Percentiles rank a stretch among this genome's conserved stretches.
These are phyloP conservation scores for Geoglossum glabrum DNA, from an alignment of 495 filamentous ascomycete genomes.

Conservation along the genomic window DNA sequence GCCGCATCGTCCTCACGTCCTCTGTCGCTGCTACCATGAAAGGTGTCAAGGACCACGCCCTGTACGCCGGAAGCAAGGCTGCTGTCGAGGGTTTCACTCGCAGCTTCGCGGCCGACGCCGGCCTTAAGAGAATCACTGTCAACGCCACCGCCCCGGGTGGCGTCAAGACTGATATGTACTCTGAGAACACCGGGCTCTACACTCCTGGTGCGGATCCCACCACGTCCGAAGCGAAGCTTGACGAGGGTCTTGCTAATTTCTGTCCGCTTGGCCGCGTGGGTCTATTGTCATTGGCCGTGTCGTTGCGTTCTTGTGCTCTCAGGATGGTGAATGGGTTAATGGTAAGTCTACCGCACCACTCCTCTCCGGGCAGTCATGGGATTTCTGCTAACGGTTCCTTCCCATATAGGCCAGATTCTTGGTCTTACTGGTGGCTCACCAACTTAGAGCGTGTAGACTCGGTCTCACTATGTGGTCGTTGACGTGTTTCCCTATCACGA, in stretches of 20 bases:
- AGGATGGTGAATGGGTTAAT: constrained; percentile 41
- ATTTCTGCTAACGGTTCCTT: not conserved
- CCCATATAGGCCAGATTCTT: not conserved
- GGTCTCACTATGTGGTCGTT: no score
- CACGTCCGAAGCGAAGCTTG: constrained; percentile 23
- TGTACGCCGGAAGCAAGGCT: constrained; percentile 61
- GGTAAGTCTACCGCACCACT: constrained; percentile 19
- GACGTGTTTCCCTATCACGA: no score
- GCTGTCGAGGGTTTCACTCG: constrained; percentile 64
- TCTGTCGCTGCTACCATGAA: constrained; percentile 31
- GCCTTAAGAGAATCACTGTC: constrained; percentile 51
- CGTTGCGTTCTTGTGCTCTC: constrained; percentile 32
- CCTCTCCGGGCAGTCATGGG: not conserved
- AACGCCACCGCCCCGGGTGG: constrained; percentile 60
- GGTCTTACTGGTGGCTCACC: not conserved
- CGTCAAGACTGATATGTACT: constrained; percentile 64
- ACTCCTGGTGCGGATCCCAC: constrained; percentile 27
- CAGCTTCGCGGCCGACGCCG: constrained; percentile 53
- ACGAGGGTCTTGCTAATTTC: constrained; percentile 20
- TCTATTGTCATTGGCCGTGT: constrained; percentile 35
- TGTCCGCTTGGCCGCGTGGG: constrained; percentile 33
- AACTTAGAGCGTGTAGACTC: not conserved
- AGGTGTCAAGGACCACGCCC: constrained; percentile 48
- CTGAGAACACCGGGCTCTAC: constrained; percentile 45
- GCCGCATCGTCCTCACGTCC: constrained; percentile 23